Conservation (phyloP, 2,329 filamentous ascomycete genomes). For the Apiospora sp. region DNA sequence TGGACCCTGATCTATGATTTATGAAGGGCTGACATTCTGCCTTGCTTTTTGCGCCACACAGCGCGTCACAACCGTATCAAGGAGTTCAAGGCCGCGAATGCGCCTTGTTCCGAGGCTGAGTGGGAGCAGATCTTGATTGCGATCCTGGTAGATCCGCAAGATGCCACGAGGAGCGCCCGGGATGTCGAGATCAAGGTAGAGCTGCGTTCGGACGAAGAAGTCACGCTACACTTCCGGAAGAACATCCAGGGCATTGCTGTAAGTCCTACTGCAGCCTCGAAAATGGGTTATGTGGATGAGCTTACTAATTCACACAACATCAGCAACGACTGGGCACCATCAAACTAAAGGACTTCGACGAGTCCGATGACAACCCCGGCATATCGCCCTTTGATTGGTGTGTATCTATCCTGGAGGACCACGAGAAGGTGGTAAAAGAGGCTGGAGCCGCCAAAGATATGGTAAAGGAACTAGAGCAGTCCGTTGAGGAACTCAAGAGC, state of each 20-base stretch:
- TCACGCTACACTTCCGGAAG: constrained; percentile 71
- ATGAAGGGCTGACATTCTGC: not conserved
- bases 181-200: constrained; percentile 68
- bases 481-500: constrained; percentile 64
- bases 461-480: constrained; percentile 58
- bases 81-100: constrained; percentile 61
- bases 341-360: constrained; percentile 61
- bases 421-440: constrained; percentile 53
- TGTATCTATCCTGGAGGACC: constrained; percentile 60
- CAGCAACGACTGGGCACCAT: constrained; percentile 76
- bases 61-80: constrained; percentile 65
- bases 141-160: constrained; percentile 55
- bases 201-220: constrained; percentile 56
- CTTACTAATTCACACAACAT: constrained; percentile 10
- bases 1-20: constrained; percentile 13
- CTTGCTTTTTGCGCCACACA: constrained; percentile 38
- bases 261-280: constrained; percentile 39
- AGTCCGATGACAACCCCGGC: constrained; percentile 61
- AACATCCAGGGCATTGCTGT: constrained; percentile 74
- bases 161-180: constrained; percentile 45
- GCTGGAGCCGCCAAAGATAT: constrained; percentile 52
- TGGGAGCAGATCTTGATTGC: constrained; percentile 70
- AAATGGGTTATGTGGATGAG: not conserved
- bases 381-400: constrained; percentile 78
- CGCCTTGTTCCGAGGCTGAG: constrained; percentile 65